Evolutionary conservation across 169 alveolate genomes (phyloP), one percentile per base, ranked within the genome.

Genomic region (Plasmodium falciparum): DNA sequence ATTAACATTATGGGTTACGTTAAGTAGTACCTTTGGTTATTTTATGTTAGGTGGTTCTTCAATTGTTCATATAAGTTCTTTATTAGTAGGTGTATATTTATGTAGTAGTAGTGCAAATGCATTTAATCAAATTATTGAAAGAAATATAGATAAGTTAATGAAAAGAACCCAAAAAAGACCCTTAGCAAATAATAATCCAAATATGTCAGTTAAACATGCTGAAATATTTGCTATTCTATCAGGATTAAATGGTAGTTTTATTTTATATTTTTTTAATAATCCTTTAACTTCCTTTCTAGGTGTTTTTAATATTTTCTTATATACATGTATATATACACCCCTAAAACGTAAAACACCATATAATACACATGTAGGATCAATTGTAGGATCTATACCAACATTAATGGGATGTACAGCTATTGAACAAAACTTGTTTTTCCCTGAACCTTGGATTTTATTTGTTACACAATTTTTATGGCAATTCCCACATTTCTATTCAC

Each of bases 321-420:
- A 86, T 65, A 43, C 74, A 72, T 86, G 88, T 86, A 50, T 72
- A 73, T 86, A 86, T 86, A 86, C 92, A 3, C 83, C 85, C 17
- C 26, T 86, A 72, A 86, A 86, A 39, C 20, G 39, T 7, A 70
- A 71, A 69, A 93, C 97, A 2, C 93, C 92, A 20, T 94, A 94
- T 91, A 94, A 94, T 71, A 94, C 97, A 1, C 97, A 94, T 62
- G 73, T 94, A 13, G 97, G 97, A 17, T 88, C 97, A 22, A 66
- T 94, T 15, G 97, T 94, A n/a, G 97, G 97, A 54, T 92, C 95
- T 6, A 88, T 94, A 56, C 97, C 97, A 2, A 95, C 95, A 8
- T 80, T 94, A 39, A 94, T 94, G 66, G 97, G 97, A 6, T 93
- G 93, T 39, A 72, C 91, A 22, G 93, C 96, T n/a, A 93, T 94